Evolutionary conservation across 768 basidiomycete species (phyloP).

Genomic region (Boletus patriciae): DNA sequence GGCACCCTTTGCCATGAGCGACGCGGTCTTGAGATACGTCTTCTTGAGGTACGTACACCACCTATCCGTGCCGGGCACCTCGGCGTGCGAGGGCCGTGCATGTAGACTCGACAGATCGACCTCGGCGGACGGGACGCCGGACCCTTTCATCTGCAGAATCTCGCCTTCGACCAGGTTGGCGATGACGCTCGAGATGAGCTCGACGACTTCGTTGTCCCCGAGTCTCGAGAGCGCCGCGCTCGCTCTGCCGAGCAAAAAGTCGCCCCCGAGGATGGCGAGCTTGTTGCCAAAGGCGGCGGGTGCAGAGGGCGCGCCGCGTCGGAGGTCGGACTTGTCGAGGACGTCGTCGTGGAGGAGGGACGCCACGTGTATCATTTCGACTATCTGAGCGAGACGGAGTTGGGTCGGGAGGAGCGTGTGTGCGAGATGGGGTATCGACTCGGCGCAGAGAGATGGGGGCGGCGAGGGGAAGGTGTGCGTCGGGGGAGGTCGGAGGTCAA

Average conservation of each 20-base stretch:
- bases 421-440: slow-evolving; percentile 34
- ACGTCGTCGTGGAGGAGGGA: slow-evolving; percentile 93
- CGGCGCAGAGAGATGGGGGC: slow-evolving; percentile 21
- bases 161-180: slow-evolving; percentile 97
- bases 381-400: slow-evolving; percentile 88
- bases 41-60: slow-evolving; percentile 87
- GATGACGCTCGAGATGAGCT: slow-evolving; percentile 88
- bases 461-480: slow-evolving; percentile 26
- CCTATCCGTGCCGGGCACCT: slow-evolving; percentile 41
- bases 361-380: slow-evolving; percentile 98
- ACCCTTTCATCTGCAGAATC: slow-evolving; percentile 68
- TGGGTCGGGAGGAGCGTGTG: slow-evolving; percentile 73
- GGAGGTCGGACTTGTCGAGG: slow-evolving; percentile 68
- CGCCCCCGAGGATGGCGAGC: slow-evolving; percentile 88
- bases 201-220: slow-evolving; percentile 87
- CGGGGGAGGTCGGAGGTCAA: slow-evolving; percentile 45
- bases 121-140: not conserved
- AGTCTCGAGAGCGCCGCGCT: slow-evolving; percentile 84
- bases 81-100: slow-evolving; percentile 36
- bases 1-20: slow-evolving; percentile 85
- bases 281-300: slow-evolving; percentile 88
- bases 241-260: slow-evolving; percentile 92
- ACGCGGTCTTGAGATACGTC: slow-evolving; percentile 91
- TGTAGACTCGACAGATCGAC: slow-evolving; percentile 42
- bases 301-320: slow-evolving; percentile 67